Percentiles rank a stretch among this genome's conserved stretches.
These are phyloP conservation scores for Aspergillus cristatus DNA, from an alignment of 495 filamentous ascomycete genomes.

Conservation along the genomic window DNA sequence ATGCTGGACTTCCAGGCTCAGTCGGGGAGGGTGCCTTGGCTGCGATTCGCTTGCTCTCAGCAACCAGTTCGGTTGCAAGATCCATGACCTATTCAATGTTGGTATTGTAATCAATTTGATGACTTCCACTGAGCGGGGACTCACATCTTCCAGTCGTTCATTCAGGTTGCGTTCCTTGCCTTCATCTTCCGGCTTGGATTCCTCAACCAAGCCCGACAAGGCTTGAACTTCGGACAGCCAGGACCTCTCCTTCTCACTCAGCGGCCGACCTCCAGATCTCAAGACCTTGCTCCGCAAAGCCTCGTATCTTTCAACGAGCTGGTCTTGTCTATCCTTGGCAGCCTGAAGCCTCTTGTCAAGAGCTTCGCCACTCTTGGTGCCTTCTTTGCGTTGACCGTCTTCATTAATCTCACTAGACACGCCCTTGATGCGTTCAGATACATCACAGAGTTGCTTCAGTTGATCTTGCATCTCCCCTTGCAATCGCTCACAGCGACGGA, in stretches of 20 bases:
- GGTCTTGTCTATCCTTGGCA: slow-evolving; percentile 48
- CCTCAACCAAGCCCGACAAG: slow-evolving; percentile 29
- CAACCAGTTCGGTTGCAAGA: slow-evolving; percentile 42
- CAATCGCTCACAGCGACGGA: slow-evolving; percentile 65
- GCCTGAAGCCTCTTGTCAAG: slow-evolving; percentile 52
- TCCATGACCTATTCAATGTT: slow-evolving; percentile 30
- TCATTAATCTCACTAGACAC: slow-evolving; percentile 55
- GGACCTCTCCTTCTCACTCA: slow-evolving; percentile 65
- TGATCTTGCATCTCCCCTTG: slow-evolving; percentile 64
- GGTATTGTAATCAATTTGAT: not conserved
- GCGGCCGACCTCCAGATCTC: slow-evolving; percentile 46
- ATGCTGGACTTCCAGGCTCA: slow-evolving; percentile 22
- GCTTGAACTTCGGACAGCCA: slow-evolving; percentile 57
- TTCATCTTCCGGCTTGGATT: slow-evolving; percentile 12
- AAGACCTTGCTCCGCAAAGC: slow-evolving; percentile 50
- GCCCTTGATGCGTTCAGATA: slow-evolving; percentile 54
- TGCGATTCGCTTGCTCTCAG: slow-evolving; percentile 33
- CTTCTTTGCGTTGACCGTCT: slow-evolving; percentile 30
- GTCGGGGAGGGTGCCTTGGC: slow-evolving; percentile 16
- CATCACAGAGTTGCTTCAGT: slow-evolving; percentile 56
- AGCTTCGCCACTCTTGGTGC: slow-evolving; percentile 36
- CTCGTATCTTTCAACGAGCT: slow-evolving; percentile 56
- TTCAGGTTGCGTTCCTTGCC: slow-evolving; percentile 21
- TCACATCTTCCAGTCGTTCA: slow-evolving; percentile 31
- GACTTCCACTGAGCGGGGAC: slow-evolving; percentile 12